Evolutionary conservation across 495 filamentous ascomycete genomes (phyloP).

Genomic region (Pseudoneurospora amorphoporcata): DNA sequence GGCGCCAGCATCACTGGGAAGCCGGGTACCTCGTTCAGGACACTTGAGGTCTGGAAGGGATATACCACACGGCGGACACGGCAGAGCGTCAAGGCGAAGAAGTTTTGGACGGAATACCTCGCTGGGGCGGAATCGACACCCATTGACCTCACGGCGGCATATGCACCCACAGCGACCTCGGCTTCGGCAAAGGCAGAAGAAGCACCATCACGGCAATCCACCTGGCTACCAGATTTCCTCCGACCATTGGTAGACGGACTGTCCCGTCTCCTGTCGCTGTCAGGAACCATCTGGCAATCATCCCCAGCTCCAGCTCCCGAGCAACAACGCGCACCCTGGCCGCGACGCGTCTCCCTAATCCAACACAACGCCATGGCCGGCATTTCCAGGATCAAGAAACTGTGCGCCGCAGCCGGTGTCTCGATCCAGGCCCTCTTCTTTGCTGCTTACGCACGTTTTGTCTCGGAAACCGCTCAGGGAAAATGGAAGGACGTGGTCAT

Average conservation of each 20-base stretch:
- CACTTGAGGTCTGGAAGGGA: constrained; percentile 11
- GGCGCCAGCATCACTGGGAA: background rate
- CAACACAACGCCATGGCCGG: constrained; percentile 14
- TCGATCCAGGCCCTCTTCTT: constrained; percentile 35
- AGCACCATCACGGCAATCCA: background rate
- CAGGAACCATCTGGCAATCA: background rate
- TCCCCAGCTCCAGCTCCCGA: background rate
- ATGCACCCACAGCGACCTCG: background rate
- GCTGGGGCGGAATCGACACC: background rate
- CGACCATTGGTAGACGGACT: background rate
- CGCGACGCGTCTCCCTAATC: constrained; percentile 8
- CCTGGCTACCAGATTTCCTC: background rate
- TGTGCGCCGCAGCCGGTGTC: constrained; percentile 17
- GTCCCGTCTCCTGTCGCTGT: background rate
- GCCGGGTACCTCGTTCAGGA: background rate
- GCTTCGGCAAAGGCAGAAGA: background rate
- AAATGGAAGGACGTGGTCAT: constrained; percentile 21
- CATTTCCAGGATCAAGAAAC: constrained; percentile 5
- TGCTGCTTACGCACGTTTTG: constrained; percentile 26
- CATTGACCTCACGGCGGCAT: background rate
- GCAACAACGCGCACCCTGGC: background rate
- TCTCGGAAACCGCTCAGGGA: background rate
- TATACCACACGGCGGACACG: constrained; percentile 6
- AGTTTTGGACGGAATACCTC: constrained; percentile 51
- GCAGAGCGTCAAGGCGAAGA: constrained; percentile 10